Conservation (phyloP, 2,329 filamentous ascomycete genomes). For the Talaromyces sp. region DNA sequence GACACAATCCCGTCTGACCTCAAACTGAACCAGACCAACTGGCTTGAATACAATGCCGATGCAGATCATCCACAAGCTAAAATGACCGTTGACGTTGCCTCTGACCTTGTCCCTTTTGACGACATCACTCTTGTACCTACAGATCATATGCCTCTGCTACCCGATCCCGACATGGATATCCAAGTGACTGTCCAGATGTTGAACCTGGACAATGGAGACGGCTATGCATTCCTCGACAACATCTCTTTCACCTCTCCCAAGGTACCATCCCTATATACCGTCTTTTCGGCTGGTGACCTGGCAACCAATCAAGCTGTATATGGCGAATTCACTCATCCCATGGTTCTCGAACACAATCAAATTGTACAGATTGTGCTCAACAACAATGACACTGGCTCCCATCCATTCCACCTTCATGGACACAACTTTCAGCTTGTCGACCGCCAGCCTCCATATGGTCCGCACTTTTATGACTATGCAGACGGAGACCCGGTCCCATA, state of each 20-base stretch:
- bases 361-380: conserved; percentile 41
- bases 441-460: conserved; percentile 52
- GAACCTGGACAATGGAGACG: conserved; percentile 62
- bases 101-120: conserved; percentile 62
- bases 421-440: conserved; percentile 64
- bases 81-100: conserved; percentile 18
- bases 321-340: conserved; percentile 57
- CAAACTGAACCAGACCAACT: conserved; percentile 45
- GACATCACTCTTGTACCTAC: conserved; percentile 66
- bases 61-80: conserved; percentile 23
- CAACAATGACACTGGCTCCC: conserved; percentile 37
- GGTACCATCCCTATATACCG: conserved; percentile 73
- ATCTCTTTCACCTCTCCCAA: conserved; percentile 68
- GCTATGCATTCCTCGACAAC: conserved; percentile 69
- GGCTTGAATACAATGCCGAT: conserved; percentile 60
- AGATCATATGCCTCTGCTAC: conserved; percentile 58
- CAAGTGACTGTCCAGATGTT: conserved; percentile 64
- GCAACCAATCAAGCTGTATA: conserved; percentile 58
- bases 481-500: conserved; percentile 31
- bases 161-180: conserved; percentile 50
- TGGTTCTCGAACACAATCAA: conserved; percentile 32
- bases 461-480: conserved; percentile 48
- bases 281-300: conserved; percentile 51
- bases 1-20: conserved; percentile 31
- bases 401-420: conserved; percentile 50